Base-by-base conservation (phyloP, 2,329 filamentous ascomycete genomes). In the Blumeria hordei region DNA sequence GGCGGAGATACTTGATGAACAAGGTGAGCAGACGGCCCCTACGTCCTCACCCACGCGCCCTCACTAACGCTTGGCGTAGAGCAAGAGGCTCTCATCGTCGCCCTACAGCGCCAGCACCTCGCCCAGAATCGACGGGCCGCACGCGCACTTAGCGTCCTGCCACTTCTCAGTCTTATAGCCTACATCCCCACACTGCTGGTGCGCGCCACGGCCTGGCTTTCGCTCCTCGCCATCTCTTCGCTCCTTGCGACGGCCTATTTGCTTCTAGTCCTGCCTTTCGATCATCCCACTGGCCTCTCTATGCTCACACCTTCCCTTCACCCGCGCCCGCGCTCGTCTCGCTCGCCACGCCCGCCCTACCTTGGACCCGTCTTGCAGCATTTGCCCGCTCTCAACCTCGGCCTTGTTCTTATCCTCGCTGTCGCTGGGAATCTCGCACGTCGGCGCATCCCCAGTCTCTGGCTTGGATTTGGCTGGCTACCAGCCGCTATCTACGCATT, bases 231-330 rank as follows among this genome's bases (percentile, higher is more conserved):
- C 47, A 69, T 85, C n/a, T 73, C 77, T 0, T 83, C 77, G 28
- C 72, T 88, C 16, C 68, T 72, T 16, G 74, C 74, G 2, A 83
- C 79, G 3, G 73, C 75, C 0, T 85, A 77, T 64, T 71, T 80
- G 1, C 69, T 86, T 0, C 71, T 74, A 59, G 69, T 66, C 39
- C 71, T 81, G 8, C 75, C 76, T 0, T 66, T 80, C 12, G 77
- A 80, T 58, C 64, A 64, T 0, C 72, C 72, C 60, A 67, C 58
- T 37, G 28, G 34, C 7, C 11, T 50, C 43, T 9, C 52, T 33
- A 43, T 32, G 21, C 44, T 12, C n/a, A 21, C 18, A 16, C 12
- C n/a, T 5, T 18, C 18, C 18, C 14, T 12, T 3, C 21, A 21
- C 9, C 44, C 44, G 5, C 21, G 4, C 6, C 9, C 18, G 18